These are phyloP conservation scores for Macrolepiota dolichaula DNA, from an alignment of 768 basidiomycete genomes.

Conservation along the genomic window DNA sequence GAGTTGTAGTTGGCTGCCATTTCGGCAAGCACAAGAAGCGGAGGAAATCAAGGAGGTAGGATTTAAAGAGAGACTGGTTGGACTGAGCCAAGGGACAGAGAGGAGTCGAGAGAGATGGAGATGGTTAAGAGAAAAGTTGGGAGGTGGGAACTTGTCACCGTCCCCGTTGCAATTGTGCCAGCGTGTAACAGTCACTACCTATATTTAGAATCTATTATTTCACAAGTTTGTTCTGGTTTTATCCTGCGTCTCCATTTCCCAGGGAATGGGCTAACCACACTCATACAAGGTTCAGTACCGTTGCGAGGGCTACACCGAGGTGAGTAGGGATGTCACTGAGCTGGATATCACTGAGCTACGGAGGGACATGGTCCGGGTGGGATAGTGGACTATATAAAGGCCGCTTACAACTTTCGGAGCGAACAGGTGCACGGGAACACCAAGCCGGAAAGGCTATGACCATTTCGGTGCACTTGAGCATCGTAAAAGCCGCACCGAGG, in stretches of 20 bases:
- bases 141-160: background rate
- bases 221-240: background rate
- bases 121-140: background rate
- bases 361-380: background rate
- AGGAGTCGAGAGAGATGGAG: background rate
- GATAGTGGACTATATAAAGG: background rate
- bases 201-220: background rate
- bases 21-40: background rate
- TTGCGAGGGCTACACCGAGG: background rate
- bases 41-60: background rate
- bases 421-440: background rate
- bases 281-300: background rate
- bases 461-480: background rate
- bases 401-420: background rate
- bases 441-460: background rate
- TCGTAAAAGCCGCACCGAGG: background rate
- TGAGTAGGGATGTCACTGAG: background rate
- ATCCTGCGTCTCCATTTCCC: background rate
- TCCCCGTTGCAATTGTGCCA: background rate
- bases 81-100: constrained; percentile 1
- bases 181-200: background rate
- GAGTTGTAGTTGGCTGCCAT: constrained; percentile 9
- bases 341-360: background rate
- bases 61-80: constrained; percentile 7
- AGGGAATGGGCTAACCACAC: background rate